phyloP scores from a whole-genome alignment of 345 rosid genomes.

The Eucalyptus paniculata region DNA sequence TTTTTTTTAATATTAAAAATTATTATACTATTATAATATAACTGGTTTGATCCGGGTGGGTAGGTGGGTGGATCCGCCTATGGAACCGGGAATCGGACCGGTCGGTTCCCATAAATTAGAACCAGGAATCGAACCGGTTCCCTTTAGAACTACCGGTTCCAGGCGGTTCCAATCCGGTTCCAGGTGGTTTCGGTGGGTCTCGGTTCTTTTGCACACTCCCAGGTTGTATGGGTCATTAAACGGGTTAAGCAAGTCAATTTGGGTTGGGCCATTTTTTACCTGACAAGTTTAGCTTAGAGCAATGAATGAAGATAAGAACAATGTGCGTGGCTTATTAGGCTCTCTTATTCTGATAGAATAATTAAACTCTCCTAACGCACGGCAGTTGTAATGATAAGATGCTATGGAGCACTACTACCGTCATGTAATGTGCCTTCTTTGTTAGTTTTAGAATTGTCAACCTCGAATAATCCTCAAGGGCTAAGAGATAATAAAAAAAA shows the following conservation, averaged over 20 bases:
- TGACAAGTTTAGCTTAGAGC: not conserved
- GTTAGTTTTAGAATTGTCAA: not conserved
- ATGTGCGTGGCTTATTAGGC: not conserved
- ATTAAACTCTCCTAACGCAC: not conserved
- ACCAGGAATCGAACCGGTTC: rapidly evolving
- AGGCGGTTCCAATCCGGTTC: too few species aligned
- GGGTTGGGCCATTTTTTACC: not conserved
- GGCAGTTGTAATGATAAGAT: not conserved
- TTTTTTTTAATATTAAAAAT: too few species aligned
- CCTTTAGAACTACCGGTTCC: too few species aligned
- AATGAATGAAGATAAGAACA: not conserved
- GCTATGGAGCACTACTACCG: not conserved
- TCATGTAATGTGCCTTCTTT: not conserved
- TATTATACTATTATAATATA: too few species aligned
- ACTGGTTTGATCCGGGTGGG: too few species aligned
- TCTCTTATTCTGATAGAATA: not conserved
- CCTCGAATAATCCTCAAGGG: not conserved
- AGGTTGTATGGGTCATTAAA: not conserved
- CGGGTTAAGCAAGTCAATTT: not conserved
- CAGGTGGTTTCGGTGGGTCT: rapidly evolving
- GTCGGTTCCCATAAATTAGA: too few species aligned
- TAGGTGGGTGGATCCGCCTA: too few species aligned
- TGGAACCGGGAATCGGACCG: rapidly evolving
- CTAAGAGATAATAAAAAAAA: not conserved
- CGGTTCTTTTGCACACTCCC: too few species aligned